phyloP scores from a whole-genome alignment of 2,329 filamentous ascomycete species.

The Acrocalymma vagum region DNA sequence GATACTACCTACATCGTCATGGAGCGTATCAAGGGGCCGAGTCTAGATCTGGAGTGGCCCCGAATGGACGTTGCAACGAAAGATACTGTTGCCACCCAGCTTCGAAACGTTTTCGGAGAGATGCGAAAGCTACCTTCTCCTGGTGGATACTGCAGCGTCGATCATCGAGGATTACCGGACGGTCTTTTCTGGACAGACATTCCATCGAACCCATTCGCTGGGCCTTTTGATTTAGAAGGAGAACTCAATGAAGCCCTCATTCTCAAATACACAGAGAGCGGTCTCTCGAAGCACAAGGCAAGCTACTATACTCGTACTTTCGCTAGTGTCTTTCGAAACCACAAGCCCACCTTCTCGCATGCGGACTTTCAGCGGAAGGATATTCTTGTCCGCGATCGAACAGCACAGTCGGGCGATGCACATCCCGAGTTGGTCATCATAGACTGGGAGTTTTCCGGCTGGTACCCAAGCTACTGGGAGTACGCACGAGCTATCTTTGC shows the following conservation, averaged over 20 bases:
- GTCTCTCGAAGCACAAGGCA: constrained; percentile 12
- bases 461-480: constrained; percentile 53
- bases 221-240: constrained; percentile 17
- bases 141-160: constrained; percentile 20
- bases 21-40: constrained; percentile 14
- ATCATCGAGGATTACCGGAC: constrained; percentile 14
- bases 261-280: constrained; percentile 10
- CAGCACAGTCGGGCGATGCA: constrained; percentile 6
- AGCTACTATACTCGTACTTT: constrained; percentile 15
- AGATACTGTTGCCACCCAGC: constrained; percentile 4
- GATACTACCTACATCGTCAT: constrained; percentile 16
- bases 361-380: constrained; percentile 20
- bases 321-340: constrained; percentile 6
- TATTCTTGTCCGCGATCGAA: constrained; percentile 9
- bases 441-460: constrained; percentile 53
- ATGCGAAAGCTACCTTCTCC: constrained; percentile 16
- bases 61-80: constrained; percentile 9
- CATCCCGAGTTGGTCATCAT: constrained; percentile 43
- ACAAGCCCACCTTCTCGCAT: constrained; percentile 17
- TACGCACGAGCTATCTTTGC: constrained; percentile 47
- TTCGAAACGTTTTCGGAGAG: constrained; percentile 8
- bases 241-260: constrained; percentile 15
- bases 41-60: constrained; percentile 9
- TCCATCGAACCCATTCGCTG: constrained; percentile 11
- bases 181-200: constrained; percentile 7